phyloP scores from a whole-genome alignment of 2,329 filamentous ascomycete species.

The Stachybotrys chlorohalonatus region DNA sequence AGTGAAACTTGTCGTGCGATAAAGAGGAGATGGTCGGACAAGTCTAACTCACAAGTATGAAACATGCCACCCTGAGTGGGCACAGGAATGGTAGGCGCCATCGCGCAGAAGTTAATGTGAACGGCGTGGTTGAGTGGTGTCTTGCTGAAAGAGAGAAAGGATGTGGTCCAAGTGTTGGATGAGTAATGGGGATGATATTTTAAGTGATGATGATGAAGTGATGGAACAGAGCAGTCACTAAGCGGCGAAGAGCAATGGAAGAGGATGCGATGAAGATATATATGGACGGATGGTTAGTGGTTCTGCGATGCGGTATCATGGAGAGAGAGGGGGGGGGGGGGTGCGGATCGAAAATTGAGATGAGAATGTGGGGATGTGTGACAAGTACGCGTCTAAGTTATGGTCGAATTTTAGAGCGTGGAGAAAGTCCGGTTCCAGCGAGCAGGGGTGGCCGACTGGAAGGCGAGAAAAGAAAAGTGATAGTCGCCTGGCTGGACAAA shows the following conservation, averaged over 20 bases:
- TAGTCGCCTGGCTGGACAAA: too few species aligned
- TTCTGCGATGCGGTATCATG: background rate
- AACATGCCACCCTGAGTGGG: slow-evolving; percentile 43
- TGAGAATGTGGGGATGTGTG: background rate
- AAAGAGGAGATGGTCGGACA: background rate
- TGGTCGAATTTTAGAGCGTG: background rate
- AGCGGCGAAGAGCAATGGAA: background rate
- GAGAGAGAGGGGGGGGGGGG: background rate
- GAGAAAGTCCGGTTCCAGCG: too few species aligned
- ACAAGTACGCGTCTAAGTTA: background rate
- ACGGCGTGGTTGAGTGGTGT: background rate
- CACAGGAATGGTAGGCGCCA: slow-evolving; percentile 34
- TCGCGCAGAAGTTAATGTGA: slow-evolving; percentile 7
- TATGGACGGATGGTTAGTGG: background rate
- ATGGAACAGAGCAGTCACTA: background rate
- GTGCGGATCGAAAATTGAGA: too few species aligned
- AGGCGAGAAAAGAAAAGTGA: too few species aligned
- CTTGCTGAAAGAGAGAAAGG: background rate
- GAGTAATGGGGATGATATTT: background rate
- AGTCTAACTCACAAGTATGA: slow-evolving; percentile 21
- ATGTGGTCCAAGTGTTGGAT: background rate
- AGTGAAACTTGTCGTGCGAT: background rate
- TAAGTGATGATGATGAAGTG: background rate
- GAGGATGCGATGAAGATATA: background rate
- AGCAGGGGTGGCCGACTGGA: too few species aligned